phyloP scores from a whole-genome alignment of 306 rosid species.

The Castanopsis chinensis region DNA sequence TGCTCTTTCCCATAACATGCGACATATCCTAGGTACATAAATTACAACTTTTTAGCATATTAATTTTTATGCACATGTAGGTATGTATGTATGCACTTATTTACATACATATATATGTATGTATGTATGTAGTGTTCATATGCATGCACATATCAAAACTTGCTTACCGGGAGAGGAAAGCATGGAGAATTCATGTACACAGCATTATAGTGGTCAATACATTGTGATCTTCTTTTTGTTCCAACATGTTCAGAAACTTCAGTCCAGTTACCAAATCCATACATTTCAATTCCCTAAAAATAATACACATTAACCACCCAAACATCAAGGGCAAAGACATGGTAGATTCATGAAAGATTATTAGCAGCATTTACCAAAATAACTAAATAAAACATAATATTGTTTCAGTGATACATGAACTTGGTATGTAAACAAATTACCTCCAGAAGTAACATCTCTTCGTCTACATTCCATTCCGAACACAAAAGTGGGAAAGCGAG shows the following conservation, averaged over 20 bases:
- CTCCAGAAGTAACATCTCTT: slow-evolving; percentile 82
- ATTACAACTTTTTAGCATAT: neutral
- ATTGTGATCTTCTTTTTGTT: slow-evolving; percentile 67
- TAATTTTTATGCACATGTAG: neutral
- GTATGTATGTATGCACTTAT: neutral
- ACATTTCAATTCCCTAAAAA: slow-evolving; percentile 69
- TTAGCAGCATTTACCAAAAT: neutral
- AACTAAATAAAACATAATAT: neutral
- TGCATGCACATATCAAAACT: slow-evolving; percentile 25
- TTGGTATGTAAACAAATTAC: slow-evolving; percentile 31
- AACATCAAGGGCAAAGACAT: neutral
- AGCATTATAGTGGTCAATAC: slow-evolving; percentile 75
- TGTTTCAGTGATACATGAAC: neutral
- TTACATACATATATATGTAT: neutral
- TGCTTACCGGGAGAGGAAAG: slow-evolving; percentile 77
- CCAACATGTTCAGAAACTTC: slow-evolving; percentile 86
- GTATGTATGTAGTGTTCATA: slow-evolving; percentile 7
- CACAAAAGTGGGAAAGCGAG: slow-evolving; percentile 81
- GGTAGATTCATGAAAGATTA: neutral
- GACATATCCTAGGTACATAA: slow-evolving; percentile 67
- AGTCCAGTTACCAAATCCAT: slow-evolving; percentile 89
- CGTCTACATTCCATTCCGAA: slow-evolving; percentile 91
- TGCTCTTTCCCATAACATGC: slow-evolving; percentile 76
- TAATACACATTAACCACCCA: slow-evolving; percentile 2
- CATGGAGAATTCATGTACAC: slow-evolving; percentile 76